A percentile compares a stretch with the other conserved stretches of the same genome.
These are phyloP conservation scores for Corymbia maculata DNA, from an alignment of 345 rosid species.

Conservation along the genomic window DNA sequence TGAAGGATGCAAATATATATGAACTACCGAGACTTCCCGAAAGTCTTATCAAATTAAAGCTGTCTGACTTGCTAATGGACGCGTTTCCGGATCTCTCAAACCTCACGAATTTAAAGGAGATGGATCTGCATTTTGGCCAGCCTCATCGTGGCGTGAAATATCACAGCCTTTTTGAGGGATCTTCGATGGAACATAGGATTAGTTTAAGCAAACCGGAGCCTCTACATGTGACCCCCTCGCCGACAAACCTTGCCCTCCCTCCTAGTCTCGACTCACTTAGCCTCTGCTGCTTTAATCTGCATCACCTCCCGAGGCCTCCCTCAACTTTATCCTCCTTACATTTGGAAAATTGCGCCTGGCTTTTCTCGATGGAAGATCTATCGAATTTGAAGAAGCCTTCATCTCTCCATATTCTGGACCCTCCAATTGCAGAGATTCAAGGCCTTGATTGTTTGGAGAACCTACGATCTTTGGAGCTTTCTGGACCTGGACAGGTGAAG, in stretches of 20 bases:
- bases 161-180: no score
- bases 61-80: background rate
- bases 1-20: accelerated
- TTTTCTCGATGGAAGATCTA: background rate
- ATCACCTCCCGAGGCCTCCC: background rate
- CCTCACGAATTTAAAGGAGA: background rate
- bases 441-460: background rate
- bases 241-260: background rate
- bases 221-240: accelerated
- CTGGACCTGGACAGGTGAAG: background rate
- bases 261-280: accelerated
- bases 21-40: background rate
- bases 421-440: background rate
- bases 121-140: background rate
- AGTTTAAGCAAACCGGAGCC: no score
- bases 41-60: background rate
- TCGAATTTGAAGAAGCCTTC: background rate
- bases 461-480: accelerated
- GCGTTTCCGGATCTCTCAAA: background rate
- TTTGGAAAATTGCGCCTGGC: accelerated
- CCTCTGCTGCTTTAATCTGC: accelerated
- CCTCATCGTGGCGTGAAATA: no score
- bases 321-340: background rate
- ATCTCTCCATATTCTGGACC: accelerated
- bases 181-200: no score